These are phyloP conservation scores for Parastagonospora nodorum DNA, from an alignment of 2,329 filamentous ascomycete genomes.

Conservation along the genomic window DNA sequence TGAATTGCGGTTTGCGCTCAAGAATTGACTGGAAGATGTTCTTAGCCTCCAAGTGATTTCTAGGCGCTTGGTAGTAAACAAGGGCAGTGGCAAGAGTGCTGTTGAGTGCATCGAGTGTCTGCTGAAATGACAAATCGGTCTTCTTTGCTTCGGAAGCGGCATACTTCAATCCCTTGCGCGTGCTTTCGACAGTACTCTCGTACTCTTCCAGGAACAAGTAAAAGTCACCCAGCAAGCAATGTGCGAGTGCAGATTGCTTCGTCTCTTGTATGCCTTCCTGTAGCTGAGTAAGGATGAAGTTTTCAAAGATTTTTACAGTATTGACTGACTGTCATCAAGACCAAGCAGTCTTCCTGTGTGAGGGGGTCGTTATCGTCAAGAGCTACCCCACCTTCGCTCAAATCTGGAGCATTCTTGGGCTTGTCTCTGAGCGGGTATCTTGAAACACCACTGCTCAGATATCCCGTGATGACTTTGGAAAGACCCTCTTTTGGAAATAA, in stretches of 20 bases:
- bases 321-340: slow-evolving; percentile 68
- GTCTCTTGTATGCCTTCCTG: slow-evolving; percentile 54
- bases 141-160: slow-evolving; percentile 65
- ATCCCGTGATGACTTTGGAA: slow-evolving; percentile 80
- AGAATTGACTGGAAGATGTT: slow-evolving; percentile 83
- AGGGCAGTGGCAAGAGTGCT: slow-evolving; percentile 83
- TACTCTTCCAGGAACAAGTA: slow-evolving; percentile 86
- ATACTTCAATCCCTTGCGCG: slow-evolving; percentile 72
- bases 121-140: slow-evolving; percentile 69
- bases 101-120: slow-evolving; percentile 70
- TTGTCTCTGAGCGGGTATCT: slow-evolving; percentile 68
- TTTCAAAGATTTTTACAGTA: too few relatives aligned
- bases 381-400: slow-evolving; percentile 50
- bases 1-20: slow-evolving; percentile 74
- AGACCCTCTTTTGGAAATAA: slow-evolving; percentile 87
- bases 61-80: slow-evolving; percentile 87
- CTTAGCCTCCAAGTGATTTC: slow-evolving; percentile 87
- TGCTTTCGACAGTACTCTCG: slow-evolving; percentile 77
- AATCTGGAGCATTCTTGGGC: slow-evolving; percentile 47
- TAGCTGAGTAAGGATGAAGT: background rate
- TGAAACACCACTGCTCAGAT: slow-evolving; percentile 80
- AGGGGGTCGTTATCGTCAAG: slow-evolving; percentile 59
- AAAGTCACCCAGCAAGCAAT: slow-evolving; percentile 81
- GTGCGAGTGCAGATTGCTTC: slow-evolving; percentile 75
- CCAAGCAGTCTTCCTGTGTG: slow-evolving; percentile 76